Base-by-base conservation (phyloP, 768 basidiomycete species). In the Leccinum subtestaceum region DNA sequence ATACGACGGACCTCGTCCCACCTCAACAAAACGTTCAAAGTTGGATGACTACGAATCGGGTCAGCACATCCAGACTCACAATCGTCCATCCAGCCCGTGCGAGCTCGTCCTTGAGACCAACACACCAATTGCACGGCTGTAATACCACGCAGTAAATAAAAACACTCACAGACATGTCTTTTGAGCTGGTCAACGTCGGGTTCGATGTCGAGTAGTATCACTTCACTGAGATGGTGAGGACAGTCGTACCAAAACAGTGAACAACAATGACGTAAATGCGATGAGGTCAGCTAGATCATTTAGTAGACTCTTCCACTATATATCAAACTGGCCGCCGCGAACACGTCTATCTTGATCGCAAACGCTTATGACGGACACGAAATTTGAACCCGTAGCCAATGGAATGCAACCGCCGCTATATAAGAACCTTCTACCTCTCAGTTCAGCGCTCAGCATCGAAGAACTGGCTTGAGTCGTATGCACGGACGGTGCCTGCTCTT, bases 21-120 rank as follows among this genome's bases (percentile, higher is more conserved):
- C 94, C 86, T 99, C 91, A 72, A 98, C 95, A 78, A 96, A 98
- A 63, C 93, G 92, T 78, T 89, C 88, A 84, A 98, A 98, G 75
- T 87, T 93, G 70, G 92, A 95, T 65, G 87, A 81, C 85, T 90
- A 68, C 9, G 29, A 29, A 50, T 38, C 38, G 10, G 15, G 56
- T 69, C 61, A 69, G 50, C 34, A 60, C 66, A 68, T 68, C 67
- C 63, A 31, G 1, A 40, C 38, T 1, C 17, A 0, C 3, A 11
- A 5, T 3, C 3, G 38, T 17, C 47, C 58, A 68, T 69, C 67
- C 67, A 68, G 27, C 60, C 31, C 36, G 15, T 9, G 2, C 36
- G 21, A 43, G 43, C 36, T 15, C 34, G 12, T 12, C 4, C 0
- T 2, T 9, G 36, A 5, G 21, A 25, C 46, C 21, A 47, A 12